Percentiles rank a stretch among this genome's conserved stretches.
phyloP scores from a whole-genome alignment of 331 rosid species.

The Rhamnella rubrinervis region DNA sequence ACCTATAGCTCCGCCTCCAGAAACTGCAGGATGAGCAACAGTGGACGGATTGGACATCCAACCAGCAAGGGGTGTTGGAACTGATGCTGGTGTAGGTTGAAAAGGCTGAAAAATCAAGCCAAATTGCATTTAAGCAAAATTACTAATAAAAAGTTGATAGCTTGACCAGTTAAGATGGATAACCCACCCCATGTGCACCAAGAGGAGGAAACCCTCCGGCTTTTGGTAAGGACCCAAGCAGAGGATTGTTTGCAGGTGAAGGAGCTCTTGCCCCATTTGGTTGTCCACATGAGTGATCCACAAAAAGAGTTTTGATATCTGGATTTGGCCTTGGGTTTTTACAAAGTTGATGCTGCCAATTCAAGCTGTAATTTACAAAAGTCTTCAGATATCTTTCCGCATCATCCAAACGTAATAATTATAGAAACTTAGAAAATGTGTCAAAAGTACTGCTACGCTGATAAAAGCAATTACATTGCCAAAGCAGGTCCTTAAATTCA shows the following conservation, averaged over 20 bases:
- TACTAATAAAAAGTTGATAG: constrained; percentile 17
- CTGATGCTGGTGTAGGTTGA: constrained; percentile 75
- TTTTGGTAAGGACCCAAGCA: constrained; percentile 85
- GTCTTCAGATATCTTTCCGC: constrained; percentile 6
- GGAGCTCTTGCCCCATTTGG: constrained; percentile 98
- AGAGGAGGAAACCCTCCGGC: constrained; percentile 95
- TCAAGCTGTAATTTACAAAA: constrained; percentile 62
- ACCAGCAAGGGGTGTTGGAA: constrained; percentile 84
- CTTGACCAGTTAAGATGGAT: constrained; percentile 22
- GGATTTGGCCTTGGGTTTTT: constrained; percentile 98
- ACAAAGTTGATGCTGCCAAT: constrained; percentile 99
- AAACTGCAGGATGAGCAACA: constrained; percentile 71
- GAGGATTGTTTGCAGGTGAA: constrained; percentile 87
- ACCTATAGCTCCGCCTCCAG: constrained; percentile 83
- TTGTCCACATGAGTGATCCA: constrained; percentile 97
- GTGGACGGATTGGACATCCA: constrained; percentile 93
- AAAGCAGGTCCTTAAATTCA: background rate
- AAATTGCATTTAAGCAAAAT: constrained; percentile 24
- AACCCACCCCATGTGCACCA: constrained; percentile 87
- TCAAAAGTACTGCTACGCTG: background rate
- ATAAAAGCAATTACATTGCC: constrained; percentile 5
- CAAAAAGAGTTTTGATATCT: constrained; percentile 95
- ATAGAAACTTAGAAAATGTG: background rate
- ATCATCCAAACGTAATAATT: background rate
- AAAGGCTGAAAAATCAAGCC: constrained; percentile 61